A percentile compares a stretch with the other conserved stretches of the same genome.
Conservation (phyloP, 306 rosid species). For the Quercus alba region DNA sequence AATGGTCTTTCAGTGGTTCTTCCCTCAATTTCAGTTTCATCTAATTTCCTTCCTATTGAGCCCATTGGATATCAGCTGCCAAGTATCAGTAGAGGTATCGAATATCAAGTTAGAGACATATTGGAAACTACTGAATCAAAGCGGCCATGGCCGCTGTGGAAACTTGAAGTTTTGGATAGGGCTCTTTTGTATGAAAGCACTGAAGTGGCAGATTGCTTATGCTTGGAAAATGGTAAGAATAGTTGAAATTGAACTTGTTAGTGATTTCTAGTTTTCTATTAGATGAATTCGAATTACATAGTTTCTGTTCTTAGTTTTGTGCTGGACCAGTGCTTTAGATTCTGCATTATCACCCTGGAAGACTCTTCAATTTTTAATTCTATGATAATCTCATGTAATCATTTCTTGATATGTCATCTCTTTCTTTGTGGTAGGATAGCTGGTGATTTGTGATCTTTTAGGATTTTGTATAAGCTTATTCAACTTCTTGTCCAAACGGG, state of each 20-base stretch:
- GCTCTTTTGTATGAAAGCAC: constrained; percentile 78
- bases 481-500: background rate
- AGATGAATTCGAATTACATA: background rate
- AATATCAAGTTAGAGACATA: constrained; percentile 38
- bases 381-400: background rate
- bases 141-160: constrained; percentile 59
- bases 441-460: background rate
- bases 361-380: background rate
- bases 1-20: constrained; percentile 72
- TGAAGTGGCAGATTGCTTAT: constrained; percentile 72
- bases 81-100: constrained; percentile 33
- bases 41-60: constrained; percentile 64
- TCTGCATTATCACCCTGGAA: background rate
- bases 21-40: constrained; percentile 65
- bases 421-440: background rate
- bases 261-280: background rate
- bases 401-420: background rate
- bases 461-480: background rate
- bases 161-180: constrained; percentile 81
- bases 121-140: constrained; percentile 44
- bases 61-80: constrained; percentile 53
- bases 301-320: background rate
- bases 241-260: constrained; percentile 6
- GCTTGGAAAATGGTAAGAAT: constrained; percentile 85
- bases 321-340: background rate